Evolutionary conservation across 108 stramenopile species (phyloP), one percentile per base, ranked within the genome.

Genomic region (Pseudonitzschia delicatissima): DNA sequence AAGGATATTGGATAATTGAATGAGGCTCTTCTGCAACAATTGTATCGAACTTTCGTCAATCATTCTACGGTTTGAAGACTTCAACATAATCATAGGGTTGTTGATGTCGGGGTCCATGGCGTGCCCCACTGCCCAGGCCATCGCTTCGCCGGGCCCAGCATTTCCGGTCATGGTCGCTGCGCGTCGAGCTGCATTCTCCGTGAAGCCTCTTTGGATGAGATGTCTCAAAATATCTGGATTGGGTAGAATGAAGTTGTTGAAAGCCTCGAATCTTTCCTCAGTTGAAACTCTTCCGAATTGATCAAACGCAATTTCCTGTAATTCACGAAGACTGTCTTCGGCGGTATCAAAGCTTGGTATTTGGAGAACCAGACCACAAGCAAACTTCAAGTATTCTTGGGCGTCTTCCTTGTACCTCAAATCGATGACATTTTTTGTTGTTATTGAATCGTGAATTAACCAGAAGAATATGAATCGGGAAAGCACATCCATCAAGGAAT

Each of bases 81-180:
- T 68, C 5, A 86, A 39, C 49, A 82, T 29, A 37, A 73, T 59
- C 35, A 90, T 55, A 1, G 92, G 92, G 8, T 72, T 48, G 67
- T 91, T 78, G 66, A 91, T 90, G 44, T 85, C 77, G 37, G 64
- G 28, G 59, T 94, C 87, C 64, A 79, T 59, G 11, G 85, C 79
- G 48, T 94, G 90, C 42, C 67, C 48, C 0, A 91, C 87, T 29
- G 87, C 88, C 93, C 93, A 94, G 4, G 71, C 58, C 15, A 91
- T 65, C 26, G 93, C 93, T 17, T 71, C 82, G 25, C 76, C 71
- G 49, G 79, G 82, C 23, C 82, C 68, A 27, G 72, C 64, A 53
- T 90, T 91, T 47, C 61, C 63, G 21, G 82, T 87, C 74, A 74
- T 80, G 2, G 76, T 72, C 21, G 78, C 80, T 35, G 92, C 84